Evolutionary conservation across 768 basidiomycete species (phyloP), one percentile per base, ranked within the genome.

Genomic region (Lentinus brumalis): DNA sequence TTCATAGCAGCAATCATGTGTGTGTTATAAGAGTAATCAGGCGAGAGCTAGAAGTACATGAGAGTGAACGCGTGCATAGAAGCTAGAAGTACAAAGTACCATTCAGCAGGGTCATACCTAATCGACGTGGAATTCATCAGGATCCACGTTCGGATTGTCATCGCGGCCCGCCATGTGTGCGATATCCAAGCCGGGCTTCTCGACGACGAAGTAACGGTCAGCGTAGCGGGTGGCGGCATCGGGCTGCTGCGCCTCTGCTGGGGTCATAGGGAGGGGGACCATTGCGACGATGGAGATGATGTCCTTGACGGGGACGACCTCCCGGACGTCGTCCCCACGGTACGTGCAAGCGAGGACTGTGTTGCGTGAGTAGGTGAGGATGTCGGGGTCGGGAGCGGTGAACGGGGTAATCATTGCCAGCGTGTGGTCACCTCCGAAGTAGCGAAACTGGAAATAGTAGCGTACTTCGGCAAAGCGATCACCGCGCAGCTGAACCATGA

Each of bases 281-380:
- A 63, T 63, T 1, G 62, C 62, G 3, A 63, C 62, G 8, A 63
- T 57, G 12, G 46, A 31, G 5, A 16, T 10, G 26, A 63, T 59
- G 15, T n/a, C n/a, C 30, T 54, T 44, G 2, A 30, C 57, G 6
- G 6, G 5, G 31, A 59, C 12, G 21, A 53, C 38, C 12, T 15
- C 26, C 11, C 31, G n/a, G 2, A 4, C 38, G 6, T 41, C 16
- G 14, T 39, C 38, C 1, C 51, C 51, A 1, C 14, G 32, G 16
- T 32, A 21, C 1, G 12, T 11, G 18, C 51, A 53, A 4, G 38
- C 31, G 2, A 21, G 9, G 4, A 53, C n/a, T 1, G 51, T 26
- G 1, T 14, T 12, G 18, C 18, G 2, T 3, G 51, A 53, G 8
- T 11, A 40, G 16, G 16, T 38, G 6, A 53, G 39, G 2, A 53